Conservation (phyloP, 2,329 filamentous ascomycete species). For the Plenodomus lindquistii region DNA sequence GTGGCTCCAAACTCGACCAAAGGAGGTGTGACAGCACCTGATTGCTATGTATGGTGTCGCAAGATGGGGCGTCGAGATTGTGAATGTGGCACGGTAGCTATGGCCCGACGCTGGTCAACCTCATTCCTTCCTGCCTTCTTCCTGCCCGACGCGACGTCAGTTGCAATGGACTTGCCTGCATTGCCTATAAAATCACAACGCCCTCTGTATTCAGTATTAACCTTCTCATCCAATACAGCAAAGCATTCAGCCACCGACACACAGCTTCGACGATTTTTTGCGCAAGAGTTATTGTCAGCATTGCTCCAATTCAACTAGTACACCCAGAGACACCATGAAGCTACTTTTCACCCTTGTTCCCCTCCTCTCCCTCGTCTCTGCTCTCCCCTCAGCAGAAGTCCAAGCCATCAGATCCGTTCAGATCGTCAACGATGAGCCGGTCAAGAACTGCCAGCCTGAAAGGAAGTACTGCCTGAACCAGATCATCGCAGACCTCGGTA, state of each 20-base stretch:
- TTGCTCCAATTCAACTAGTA: background rate
- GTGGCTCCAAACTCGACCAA: background rate
- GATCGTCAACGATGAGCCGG: background rate
- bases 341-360: slow-evolving; percentile 1
- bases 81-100: background rate
- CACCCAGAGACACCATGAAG: slow-evolving; percentile 8
- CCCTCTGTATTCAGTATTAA: background rate
- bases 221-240: background rate
- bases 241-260: background rate
- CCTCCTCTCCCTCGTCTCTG: background rate
- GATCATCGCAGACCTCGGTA: slow-evolving; percentile 15
- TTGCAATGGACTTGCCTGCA: background rate
- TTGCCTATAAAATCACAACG: background rate
- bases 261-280: no score
- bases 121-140: slow-evolving; percentile 8
- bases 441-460: slow-evolving; percentile 8
- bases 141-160: background rate
- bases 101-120: background rate
- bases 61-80: background rate
- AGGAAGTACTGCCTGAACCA: slow-evolving; percentile 16
- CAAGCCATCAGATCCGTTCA: background rate
- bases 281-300: no score
- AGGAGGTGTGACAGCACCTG: background rate
- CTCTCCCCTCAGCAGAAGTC: slow-evolving; percentile 7
- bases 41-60: background rate